Evolutionary conservation across 352 stramenopile genomes (phyloP).

Genomic region (Stramenopiles sp.): DNA sequence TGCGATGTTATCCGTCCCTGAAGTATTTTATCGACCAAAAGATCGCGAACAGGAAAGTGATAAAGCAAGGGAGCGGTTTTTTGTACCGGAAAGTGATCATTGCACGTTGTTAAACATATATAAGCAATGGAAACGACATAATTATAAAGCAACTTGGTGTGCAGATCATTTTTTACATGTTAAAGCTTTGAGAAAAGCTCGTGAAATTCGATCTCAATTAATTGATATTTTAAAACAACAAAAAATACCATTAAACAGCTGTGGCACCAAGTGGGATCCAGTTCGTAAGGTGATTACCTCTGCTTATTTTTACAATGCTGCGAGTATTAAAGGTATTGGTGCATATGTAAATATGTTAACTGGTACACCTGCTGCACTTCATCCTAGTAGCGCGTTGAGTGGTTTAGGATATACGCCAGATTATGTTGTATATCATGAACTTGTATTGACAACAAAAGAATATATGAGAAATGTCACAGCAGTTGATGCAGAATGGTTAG

Average conservation of each 20-base stretch:
- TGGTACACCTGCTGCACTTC: slow-evolving; percentile 93
- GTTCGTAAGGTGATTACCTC: slow-evolving; percentile 90
- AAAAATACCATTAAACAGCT: slow-evolving; percentile 90
- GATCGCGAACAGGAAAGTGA: slow-evolving; percentile 96
- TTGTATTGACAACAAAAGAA: slow-evolving; percentile 83
- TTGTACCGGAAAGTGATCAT: slow-evolving; percentile 94
- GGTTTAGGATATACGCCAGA: slow-evolving; percentile 99
- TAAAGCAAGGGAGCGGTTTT: slow-evolving; percentile 97
- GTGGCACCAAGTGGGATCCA: slow-evolving; percentile 75
- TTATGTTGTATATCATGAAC: slow-evolving; percentile 94
- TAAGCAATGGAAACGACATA: slow-evolving; percentile 87
- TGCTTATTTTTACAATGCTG: slow-evolving; percentile 96
- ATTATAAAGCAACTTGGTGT: slow-evolving; percentile 96
- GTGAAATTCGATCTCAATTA: slow-evolving; percentile 97
- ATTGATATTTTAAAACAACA: slow-evolving; percentile 96
- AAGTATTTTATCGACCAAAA: slow-evolving; percentile 93
- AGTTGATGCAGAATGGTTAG: slow-evolving; percentile 97
- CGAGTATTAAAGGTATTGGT: slow-evolving; percentile 96
- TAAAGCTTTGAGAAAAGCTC: slow-evolving; percentile 76
- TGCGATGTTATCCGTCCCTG: slow-evolving; percentile 93
- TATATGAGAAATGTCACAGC: slow-evolving; percentile 99
- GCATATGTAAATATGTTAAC: slow-evolving; percentile 95
- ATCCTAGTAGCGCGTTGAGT: slow-evolving; percentile 83
- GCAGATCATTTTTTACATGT: slow-evolving; percentile 98
- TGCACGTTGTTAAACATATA: slow-evolving; percentile 92